These are phyloP conservation scores for Litchi chinensis DNA, from an alignment of 345 rosid species.

Conservation along the genomic window DNA sequence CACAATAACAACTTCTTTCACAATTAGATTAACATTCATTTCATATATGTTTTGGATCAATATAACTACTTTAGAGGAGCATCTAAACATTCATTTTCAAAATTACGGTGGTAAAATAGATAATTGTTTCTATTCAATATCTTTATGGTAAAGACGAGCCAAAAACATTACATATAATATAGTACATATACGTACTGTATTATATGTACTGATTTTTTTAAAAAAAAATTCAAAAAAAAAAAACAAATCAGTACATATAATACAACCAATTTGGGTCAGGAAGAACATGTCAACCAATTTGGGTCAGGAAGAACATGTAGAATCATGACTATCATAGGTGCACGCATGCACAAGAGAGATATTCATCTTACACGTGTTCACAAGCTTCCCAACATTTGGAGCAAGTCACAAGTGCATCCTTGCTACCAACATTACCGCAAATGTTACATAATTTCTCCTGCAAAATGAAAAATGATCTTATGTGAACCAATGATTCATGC, in stretches of 20 bases:
- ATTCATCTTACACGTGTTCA: slow-evolving; percentile 53
- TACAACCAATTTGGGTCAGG: not conserved
- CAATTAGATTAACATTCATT: too few relatives aligned
- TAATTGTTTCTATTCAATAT: too few relatives aligned
- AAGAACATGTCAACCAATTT: too few relatives aligned
- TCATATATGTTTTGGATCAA: too few relatives aligned
- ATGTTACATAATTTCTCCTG: slow-evolving; percentile 42
- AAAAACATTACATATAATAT: not conserved
- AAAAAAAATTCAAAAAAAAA: too few relatives aligned
- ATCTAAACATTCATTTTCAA: too few relatives aligned
- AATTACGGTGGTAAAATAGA: too few relatives aligned
- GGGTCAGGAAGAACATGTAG: not conserved
- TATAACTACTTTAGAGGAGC: too few relatives aligned
- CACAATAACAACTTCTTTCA: too few relatives aligned
- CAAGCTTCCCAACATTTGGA: slow-evolving; percentile 35
- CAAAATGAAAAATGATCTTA: slow-evolving; percentile 1
- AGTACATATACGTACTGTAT: not conserved
- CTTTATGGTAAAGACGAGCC: too few relatives aligned
- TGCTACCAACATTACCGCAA: slow-evolving; percentile 48
- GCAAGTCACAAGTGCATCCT: slow-evolving; percentile 39
- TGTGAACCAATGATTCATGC: not conserved
- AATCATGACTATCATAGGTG: slow-evolving; percentile 1
- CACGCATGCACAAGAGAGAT: slow-evolving; percentile 1
- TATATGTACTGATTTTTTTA: too few relatives aligned
- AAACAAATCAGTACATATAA: not conserved